These are phyloP conservation scores for Tillandsia fasciculata DNA, from an alignment of 176 grass and related monocot species.

Conservation along the genomic window DNA sequence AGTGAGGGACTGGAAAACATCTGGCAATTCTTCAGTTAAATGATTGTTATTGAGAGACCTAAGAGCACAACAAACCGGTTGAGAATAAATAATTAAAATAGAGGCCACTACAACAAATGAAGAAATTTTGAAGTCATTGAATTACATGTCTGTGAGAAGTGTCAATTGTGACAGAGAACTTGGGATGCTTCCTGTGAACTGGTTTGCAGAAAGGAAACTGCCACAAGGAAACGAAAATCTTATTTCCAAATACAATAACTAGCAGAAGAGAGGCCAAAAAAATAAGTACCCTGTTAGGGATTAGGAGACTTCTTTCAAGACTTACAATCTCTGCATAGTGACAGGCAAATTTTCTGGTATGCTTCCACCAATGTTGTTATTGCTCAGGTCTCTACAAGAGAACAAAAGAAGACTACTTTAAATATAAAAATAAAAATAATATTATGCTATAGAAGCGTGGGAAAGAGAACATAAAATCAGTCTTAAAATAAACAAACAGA, in stretches of 20 bases:
- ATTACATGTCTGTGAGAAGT: conserved; percentile 65
- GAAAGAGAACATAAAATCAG: background rate
- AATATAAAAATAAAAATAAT: background rate
- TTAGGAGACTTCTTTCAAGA: conserved; percentile 10
- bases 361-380: conserved; percentile 89
- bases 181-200: conserved; percentile 77
- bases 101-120: background rate
- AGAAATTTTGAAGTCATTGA: conserved; percentile 4
- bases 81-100: conserved; percentile 1
- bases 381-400: conserved; percentile 74
- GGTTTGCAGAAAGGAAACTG: conserved; percentile 88
- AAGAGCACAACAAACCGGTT: conserved; percentile 16
- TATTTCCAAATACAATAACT: conserved; percentile 9
- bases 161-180: conserved; percentile 61
- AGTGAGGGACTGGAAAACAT: conserved; percentile 60
- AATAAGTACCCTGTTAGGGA: conserved; percentile 11
- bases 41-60: conserved; percentile 79
- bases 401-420: background rate
- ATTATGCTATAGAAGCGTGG: background rate
- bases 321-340: conserved; percentile 78
- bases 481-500: background rate
- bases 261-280: conserved; percentile 10
- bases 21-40: conserved; percentile 69
- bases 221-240: conserved; percentile 6
- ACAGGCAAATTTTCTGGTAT: conserved; percentile 76